Evolutionary conservation across 345 rosid genomes (phyloP), one percentile per base, ranked within the genome.

Genomic region (Capsella bursapastoris): DNA sequence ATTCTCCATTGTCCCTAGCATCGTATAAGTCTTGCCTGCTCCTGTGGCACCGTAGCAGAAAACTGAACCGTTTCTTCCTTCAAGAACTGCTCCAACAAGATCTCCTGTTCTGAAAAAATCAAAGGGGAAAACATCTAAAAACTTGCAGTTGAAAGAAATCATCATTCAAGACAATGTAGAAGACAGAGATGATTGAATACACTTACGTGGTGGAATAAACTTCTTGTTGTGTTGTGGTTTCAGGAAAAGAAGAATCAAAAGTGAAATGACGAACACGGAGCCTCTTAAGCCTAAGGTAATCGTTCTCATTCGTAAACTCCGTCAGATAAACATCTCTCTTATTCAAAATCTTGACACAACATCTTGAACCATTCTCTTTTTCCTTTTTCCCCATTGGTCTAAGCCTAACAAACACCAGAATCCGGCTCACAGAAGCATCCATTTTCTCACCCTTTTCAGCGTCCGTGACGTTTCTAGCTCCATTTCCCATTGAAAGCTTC

Each of bases 1-100:
- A 81, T 86, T 93, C 76, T 88, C 92, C 74, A 91, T 6, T 4
- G 97, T 91, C 13, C 98, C 98, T 3, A 93, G 84, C 98, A 93
- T 93, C 8, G 98, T 91, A 70, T 91, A 84, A 6, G 97, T 93
- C 86, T 93, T 93, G 35, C 98, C 98, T 45, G 98, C 97, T 70
- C 98, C 98, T 0, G 98, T 93, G 12, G 98, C 97, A 40, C 98
- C 98, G 45, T 93, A 93, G 81, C 98, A 93, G 82, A 93, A 93
- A n/a, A 93, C 98, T 1, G 98, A 93, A 40, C 98, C 98, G 2
- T 93, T 93, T 81, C 92, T 89, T 72, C 98, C 97, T 71, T 88
- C 91, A 73, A 91, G 75, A 45, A 93, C 98, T 58, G 94, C 89
- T 80, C 89, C 97, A 41, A 93, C 90, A 38, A 93, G 89, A 18